phyloP scores from a whole-genome alignment of 805 yeast species.

The Komagataella mondaviorum region DNA sequence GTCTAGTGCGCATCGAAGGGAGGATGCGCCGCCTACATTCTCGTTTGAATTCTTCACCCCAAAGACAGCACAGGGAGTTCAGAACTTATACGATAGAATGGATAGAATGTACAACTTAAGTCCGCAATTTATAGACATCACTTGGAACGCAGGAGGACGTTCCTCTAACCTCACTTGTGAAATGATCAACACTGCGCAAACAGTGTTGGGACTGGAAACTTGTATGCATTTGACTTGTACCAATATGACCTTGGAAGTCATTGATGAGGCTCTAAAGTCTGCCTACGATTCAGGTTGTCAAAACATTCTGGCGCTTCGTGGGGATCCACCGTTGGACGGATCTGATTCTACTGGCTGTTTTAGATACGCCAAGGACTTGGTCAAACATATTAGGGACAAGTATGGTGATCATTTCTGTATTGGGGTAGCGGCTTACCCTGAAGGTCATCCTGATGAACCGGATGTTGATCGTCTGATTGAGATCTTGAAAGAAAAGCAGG shows the following conservation, averaged over 20 bases:
- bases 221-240: slow-evolving; percentile 98
- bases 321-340: slow-evolving; percentile 82
- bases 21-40: slow-evolving; percentile 45
- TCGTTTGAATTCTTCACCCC: slow-evolving; percentile 97
- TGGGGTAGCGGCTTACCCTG: slow-evolving; percentile 97
- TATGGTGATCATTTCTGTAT: slow-evolving; percentile 87
- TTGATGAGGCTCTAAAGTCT: slow-evolving; percentile 72
- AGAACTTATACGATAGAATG: slow-evolving; percentile 91
- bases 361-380: slow-evolving; percentile 77
- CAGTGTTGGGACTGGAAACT: slow-evolving; percentile 84
- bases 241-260: slow-evolving; percentile 71
- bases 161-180: slow-evolving; percentile 76
- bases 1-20: slow-evolving; percentile 20
- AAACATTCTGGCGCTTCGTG: slow-evolving; percentile 86
- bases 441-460: slow-evolving; percentile 87
- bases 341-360: slow-evolving; percentile 74
- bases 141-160: slow-evolving; percentile 98
- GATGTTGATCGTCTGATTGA: slow-evolving; percentile 36
- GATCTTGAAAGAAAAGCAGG: slow-evolving; percentile 76
- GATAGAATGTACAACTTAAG: slow-evolving; percentile 90
- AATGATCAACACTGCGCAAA: slow-evolving; percentile 81
- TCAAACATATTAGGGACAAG: slow-evolving; percentile 54
- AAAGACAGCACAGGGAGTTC: slow-evolving; percentile 93
- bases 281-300: slow-evolving; percentile 92
- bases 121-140: slow-evolving; percentile 88